Evolutionary conservation across 768 basidiomycete species (phyloP).

Genomic region (Calocybe gangraenosa): DNA sequence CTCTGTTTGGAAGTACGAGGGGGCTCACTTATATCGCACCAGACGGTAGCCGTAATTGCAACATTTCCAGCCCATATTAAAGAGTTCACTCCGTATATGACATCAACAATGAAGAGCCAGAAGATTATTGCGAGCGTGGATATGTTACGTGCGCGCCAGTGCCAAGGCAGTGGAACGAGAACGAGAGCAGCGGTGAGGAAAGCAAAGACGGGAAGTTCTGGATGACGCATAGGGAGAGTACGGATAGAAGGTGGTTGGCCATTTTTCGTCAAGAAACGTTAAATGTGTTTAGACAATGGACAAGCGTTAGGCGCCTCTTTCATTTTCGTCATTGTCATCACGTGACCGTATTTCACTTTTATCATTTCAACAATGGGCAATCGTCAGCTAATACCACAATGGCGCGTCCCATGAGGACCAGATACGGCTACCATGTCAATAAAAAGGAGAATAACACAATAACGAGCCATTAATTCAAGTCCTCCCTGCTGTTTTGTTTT

Average conservation of each 20-base stretch:
- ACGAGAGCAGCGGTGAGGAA: slow-evolving; percentile 29
- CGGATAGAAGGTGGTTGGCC: neutral
- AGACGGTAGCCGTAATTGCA: slow-evolving; percentile 41
- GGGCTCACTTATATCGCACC: slow-evolving; percentile 65
- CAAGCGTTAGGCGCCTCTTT: no score
- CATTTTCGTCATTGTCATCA: no score
- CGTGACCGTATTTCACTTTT: no score
- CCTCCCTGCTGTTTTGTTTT: no score
- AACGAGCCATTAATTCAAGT: no score
- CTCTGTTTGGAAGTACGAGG: neutral
- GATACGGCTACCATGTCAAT: no score
- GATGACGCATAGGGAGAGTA: slow-evolving; percentile 8
- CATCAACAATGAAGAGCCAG: slow-evolving; percentile 45
- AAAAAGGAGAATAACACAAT: no score
- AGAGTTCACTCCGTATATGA: slow-evolving; percentile 51
- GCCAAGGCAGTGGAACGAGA: slow-evolving; percentile 31
- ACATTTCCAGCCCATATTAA: slow-evolving; percentile 56
- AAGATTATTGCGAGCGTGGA: slow-evolving; percentile 39
- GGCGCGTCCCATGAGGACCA: no score
- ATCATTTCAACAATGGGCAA: no score
- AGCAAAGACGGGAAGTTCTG: slow-evolving; percentile 24
- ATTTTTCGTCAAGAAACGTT: neutral
- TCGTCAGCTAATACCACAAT: no score
- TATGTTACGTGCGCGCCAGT: slow-evolving; percentile 35
- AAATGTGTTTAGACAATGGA: neutral